Conservation (phyloP, 208 protist species). For the Leishmania tarentolae region DNA sequence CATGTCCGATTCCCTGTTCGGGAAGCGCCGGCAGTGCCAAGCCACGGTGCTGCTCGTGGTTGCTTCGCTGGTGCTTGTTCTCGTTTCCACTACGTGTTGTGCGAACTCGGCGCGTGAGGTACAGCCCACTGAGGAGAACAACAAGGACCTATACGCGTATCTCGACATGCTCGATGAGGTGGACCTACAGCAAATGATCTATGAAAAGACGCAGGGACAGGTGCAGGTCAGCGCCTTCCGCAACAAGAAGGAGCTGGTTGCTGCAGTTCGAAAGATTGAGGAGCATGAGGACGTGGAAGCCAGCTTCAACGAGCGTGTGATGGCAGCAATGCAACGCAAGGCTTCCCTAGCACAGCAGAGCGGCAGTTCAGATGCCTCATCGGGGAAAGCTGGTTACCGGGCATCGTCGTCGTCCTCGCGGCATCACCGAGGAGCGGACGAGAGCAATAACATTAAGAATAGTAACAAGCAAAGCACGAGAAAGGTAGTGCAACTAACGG, state of each 20-base stretch:
- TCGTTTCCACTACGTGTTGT: not conserved
- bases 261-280: slow-evolving; percentile 40
- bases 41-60: not conserved
- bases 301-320: slow-evolving; percentile 33
- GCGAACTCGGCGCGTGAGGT: not conserved
- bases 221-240: slow-evolving; percentile 21
- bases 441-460: slow-evolving; percentile 25
- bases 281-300: slow-evolving; percentile 34
- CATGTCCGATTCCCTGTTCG: not conserved
- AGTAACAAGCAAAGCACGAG: slow-evolving; percentile 7
- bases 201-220: slow-evolving; percentile 41
- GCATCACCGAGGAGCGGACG: not conserved
- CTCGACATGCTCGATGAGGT: slow-evolving; percentile 49
- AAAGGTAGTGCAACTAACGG: slow-evolving; percentile 27
- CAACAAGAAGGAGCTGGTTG: slow-evolving; percentile 43
- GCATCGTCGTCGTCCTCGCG: not conserved
- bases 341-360: not conserved
- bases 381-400: not conserved
- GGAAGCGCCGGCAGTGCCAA: not conserved
- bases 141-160: slow-evolving; percentile 41
- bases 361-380: slow-evolving; percentile 7
- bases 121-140: not conserved
- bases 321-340: slow-evolving; percentile 31
- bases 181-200: slow-evolving; percentile 60
- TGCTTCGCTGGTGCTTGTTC: not conserved